Percentiles rank a stretch among this genome's conserved stretches.
phyloP scores from a whole-genome alignment of 1,284 basidiomycete genomes.

The Ganoderma resinaceum region DNA sequence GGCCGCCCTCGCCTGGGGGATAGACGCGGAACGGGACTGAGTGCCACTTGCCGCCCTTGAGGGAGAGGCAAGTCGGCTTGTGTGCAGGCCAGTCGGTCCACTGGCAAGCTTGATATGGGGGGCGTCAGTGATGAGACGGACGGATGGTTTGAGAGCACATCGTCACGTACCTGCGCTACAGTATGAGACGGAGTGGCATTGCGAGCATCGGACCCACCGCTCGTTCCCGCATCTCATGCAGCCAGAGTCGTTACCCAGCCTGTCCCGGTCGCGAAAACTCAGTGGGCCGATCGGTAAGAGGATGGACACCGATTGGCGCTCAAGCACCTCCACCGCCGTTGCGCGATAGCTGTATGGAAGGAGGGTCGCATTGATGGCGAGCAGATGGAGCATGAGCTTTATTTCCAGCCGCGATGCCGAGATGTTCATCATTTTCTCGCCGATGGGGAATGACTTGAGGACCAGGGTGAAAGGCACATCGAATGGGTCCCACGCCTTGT shows the following conservation, averaged over 20 bases:
- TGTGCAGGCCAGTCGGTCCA: slow-evolving; percentile 47
- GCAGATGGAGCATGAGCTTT: background rate
- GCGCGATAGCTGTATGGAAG: slow-evolving; percentile 33
- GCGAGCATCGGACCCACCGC: slow-evolving; percentile 41
- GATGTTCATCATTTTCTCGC: slow-evolving; percentile 13
- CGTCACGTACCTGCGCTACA: slow-evolving; percentile 41
- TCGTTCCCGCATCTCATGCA: slow-evolving; percentile 48
- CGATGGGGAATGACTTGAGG: slow-evolving; percentile 21
- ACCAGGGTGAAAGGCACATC: too few relatives aligned
- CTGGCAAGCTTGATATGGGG: slow-evolving; percentile 44
- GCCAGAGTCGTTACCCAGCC: slow-evolving; percentile 43
- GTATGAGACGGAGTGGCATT: slow-evolving; percentile 47
- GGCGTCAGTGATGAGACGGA: background rate
- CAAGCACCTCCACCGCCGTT: slow-evolving; percentile 26
- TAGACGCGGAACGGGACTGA: slow-evolving; percentile 37
- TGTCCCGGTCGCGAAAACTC: slow-evolving; percentile 43
- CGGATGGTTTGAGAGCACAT: too few relatives aligned
- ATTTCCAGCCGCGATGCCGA: slow-evolving; percentile 42
- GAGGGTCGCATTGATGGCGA: slow-evolving; percentile 30
- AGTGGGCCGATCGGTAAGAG: slow-evolving; percentile 48
- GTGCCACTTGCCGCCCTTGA: slow-evolving; percentile 49
- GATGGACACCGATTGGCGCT: slow-evolving; percentile 40
- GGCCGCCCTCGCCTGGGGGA: slow-evolving; percentile 23
- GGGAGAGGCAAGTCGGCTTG: slow-evolving; percentile 46
- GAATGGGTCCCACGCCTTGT: slow-evolving; percentile 24